Evolutionary conservation across 2,329 filamentous ascomycete species (phyloP).

Genomic region (Neopestalotiopsis sp.): DNA sequence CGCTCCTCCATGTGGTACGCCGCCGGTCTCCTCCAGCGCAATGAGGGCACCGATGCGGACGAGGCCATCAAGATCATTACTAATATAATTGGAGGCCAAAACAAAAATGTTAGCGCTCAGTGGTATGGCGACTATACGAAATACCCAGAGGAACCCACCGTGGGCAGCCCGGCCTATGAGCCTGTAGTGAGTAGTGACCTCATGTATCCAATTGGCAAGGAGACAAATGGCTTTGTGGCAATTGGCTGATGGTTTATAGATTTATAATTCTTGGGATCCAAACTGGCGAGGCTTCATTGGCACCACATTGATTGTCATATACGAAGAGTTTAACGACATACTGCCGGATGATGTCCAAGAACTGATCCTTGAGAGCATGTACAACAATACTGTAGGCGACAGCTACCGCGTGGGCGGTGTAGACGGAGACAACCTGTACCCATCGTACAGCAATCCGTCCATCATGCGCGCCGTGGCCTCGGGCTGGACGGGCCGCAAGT

Average conservation of each 20-base stretch:
- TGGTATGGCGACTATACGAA: constrained; percentile 53
- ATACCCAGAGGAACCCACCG: constrained; percentile 53
- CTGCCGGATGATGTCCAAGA: constrained; percentile 24
- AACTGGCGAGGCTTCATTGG: constrained; percentile 61
- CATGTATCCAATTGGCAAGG: not conserved
- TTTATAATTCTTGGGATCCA: constrained; percentile 56
- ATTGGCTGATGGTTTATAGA: not conserved
- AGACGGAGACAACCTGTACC: constrained; percentile 57
- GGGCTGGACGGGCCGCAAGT: constrained; percentile 51
- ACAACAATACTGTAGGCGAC: constrained; percentile 54
- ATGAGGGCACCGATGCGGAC: constrained; percentile 45
- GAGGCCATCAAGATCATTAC: constrained; percentile 49
- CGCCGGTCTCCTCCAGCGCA: constrained; percentile 50
- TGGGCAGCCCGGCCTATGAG: constrained; percentile 49
- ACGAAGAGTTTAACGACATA: constrained; percentile 53
- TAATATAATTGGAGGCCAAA: constrained; percentile 50
- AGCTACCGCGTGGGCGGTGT: constrained; percentile 57
- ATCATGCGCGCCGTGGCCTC: constrained; percentile 57
- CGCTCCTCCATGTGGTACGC: constrained; percentile 55
- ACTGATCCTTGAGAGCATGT: constrained; percentile 49
- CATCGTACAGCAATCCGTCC: constrained; percentile 52
- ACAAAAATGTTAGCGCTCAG: constrained; percentile 47
- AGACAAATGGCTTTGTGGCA: not conserved
- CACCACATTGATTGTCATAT: constrained; percentile 52
- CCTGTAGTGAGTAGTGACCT: constrained; percentile 29